Conservation (phyloP, 345 rosid genomes). For the Dovyalis caffra region DNA sequence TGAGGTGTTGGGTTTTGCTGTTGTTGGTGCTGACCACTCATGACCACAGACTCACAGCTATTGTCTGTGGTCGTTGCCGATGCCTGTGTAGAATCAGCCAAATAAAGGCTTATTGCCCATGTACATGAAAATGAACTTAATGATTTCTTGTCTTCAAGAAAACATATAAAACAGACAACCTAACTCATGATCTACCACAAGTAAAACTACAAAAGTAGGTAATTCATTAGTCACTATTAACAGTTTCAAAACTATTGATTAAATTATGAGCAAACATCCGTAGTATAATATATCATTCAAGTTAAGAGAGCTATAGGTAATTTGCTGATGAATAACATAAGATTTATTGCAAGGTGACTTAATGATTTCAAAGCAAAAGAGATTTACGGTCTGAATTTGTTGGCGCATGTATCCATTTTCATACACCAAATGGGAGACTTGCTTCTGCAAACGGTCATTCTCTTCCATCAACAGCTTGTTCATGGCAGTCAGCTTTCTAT, state of each 20-base stretch:
- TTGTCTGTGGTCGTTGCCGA: slow-evolving; percentile 97
- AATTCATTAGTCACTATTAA: background rate
- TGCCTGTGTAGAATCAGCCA: slow-evolving; percentile 41
- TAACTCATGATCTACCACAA: background rate
- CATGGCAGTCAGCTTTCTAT: slow-evolving; percentile 87
- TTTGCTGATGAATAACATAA: background rate
- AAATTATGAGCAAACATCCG: background rate
- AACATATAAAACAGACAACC: too few species aligned
- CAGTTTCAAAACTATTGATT: background rate
- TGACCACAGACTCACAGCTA: slow-evolving; percentile 99
- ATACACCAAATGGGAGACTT: slow-evolving; percentile 90
- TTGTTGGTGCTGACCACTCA: slow-evolving; percentile 94
- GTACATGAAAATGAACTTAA: background rate
- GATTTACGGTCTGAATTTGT: slow-evolving; percentile 59
- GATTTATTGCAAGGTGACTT: background rate
- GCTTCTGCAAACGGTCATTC: slow-evolving; percentile 97
- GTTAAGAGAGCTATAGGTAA: background rate
- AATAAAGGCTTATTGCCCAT: background rate
- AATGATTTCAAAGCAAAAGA: background rate
- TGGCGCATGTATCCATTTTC: slow-evolving; percentile 87
- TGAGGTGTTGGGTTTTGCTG: slow-evolving; percentile 95
- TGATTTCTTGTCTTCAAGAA: background rate
- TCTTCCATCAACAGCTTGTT: slow-evolving; percentile 98
- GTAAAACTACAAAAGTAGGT: background rate
- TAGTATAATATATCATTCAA: too few species aligned